Evolutionary conservation across 257 asterid species (phyloP), one percentile per base, ranked within the genome.

Genomic region (Anisodus tanguticus): DNA sequence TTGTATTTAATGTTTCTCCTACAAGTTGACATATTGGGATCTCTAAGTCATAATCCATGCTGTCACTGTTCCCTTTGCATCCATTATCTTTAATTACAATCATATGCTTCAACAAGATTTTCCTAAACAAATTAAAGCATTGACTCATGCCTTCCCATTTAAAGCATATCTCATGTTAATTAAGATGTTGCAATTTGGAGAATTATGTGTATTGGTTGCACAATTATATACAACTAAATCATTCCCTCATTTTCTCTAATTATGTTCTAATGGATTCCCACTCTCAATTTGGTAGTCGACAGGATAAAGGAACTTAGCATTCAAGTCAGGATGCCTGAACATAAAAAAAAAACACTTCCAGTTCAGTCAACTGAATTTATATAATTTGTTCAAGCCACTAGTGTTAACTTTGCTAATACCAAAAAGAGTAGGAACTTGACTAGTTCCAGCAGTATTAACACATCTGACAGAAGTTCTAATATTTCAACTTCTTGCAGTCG

Each of bases 401-500:
- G 35, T 31, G 35, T 31, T 31, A 31, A 31, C 2, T 31, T 31
- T 31, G 35, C 35, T 31, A 31, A 1, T 31, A 31, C 35, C 35
- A 31, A 31, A 31, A 31, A 31, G 35, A 31, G 53, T 51, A 55
- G 67, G 26, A 63, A 4, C 15, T 5, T 51, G 13, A 51, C 55
- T 51, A 51, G 55, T 51, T 51, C 55, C 55, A 51, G 55, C 13
- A 51, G 8, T 15, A 31, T 3, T 4, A n/a, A 11, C 49, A 19
- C 49, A 4, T 60, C 80, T 74, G 17, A 67, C 51, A 31, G 35
- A 31, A 19, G n/a, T 16, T 47, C 22, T 6, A n/a, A 64, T 64
- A 10, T 64, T 74, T 74, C 19, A 13, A 41, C 69, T 68, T 59
- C 70, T 86, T 88, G 93, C 95, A 96, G 99, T 92, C 91, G 19